Percentiles rank a stretch among this genome's conserved stretches.
Evolutionary conservation across 2,329 filamentous ascomycete species (phyloP).

Genomic region (Hirsutella thompsonii): DNA sequence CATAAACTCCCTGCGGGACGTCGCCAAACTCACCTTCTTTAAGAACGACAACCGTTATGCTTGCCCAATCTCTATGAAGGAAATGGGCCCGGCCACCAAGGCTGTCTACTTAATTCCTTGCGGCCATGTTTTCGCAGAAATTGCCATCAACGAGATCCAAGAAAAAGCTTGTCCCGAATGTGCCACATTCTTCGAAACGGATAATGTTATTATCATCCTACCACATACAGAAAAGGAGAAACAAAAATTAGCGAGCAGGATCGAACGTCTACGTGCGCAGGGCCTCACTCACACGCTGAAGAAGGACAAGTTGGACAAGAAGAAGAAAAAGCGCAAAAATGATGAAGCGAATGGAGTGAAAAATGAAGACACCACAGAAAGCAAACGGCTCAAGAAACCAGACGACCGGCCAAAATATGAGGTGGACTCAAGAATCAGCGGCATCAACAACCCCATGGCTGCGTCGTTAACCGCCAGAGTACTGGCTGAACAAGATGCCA

Average conservation of each 20-base stretch:
- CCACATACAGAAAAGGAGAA: constrained; percentile 60
- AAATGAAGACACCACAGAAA: constrained; percentile 37
- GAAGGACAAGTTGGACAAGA: constrained; percentile 53
- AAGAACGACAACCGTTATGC: constrained; percentile 47
- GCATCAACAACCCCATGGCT: constrained; percentile 81
- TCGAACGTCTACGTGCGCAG: constrained; percentile 54
- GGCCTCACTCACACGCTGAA: constrained; percentile 81
- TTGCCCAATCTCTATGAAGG: constrained; percentile 80
- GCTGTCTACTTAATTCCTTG: constrained; percentile 88
- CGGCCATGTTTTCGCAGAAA: constrained; percentile 85
- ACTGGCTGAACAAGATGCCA: constrained; percentile 71
- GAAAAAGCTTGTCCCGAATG: constrained; percentile 58
- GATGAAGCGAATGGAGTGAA: constrained; percentile 20
- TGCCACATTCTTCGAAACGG: constrained; percentile 55
- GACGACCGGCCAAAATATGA: constrained; percentile 16
- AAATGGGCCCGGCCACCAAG: constrained; percentile 65
- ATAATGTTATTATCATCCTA: constrained; percentile 75
- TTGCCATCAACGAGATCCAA: constrained; percentile 68
- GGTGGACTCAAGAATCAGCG: constrained; percentile 27
- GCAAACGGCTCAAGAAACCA: constrained; percentile 12
- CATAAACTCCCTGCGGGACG: constrained; percentile 75
- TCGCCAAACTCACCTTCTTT: constrained; percentile 70
- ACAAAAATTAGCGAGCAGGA: constrained; percentile 49
- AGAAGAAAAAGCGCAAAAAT: constrained; percentile 51
- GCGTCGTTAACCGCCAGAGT: constrained; percentile 79